phyloP scores from a whole-genome alignment of 129 eudicot genomes.

The Saposhnikovia divaricata region DNA sequence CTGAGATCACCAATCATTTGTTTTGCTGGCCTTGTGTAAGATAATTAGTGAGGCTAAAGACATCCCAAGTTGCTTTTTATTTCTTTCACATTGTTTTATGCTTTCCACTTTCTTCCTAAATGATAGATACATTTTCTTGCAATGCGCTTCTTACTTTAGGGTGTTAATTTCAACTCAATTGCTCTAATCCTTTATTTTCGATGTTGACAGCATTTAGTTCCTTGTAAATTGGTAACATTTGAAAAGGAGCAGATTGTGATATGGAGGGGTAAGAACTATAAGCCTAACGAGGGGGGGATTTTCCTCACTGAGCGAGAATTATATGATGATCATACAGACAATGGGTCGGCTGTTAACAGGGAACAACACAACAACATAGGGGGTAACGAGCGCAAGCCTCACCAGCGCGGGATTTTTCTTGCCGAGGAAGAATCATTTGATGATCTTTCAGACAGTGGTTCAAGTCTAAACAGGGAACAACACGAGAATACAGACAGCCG shows the following conservation, averaged over 20 bases:
- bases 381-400: slow-evolving; percentile 43
- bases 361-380: slow-evolving; percentile 26
- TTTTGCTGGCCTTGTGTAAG: neutral
- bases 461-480: neutral
- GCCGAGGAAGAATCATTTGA: slow-evolving; percentile 42
- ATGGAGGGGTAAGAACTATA: slow-evolving; percentile 69
- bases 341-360: slow-evolving; percentile 13
- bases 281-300: slow-evolving; percentile 53
- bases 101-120: neutral
- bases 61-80: neutral
- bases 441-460: slow-evolving; percentile 18
- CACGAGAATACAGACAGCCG: slow-evolving; percentile 17
- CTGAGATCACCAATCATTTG: too few relatives aligned
- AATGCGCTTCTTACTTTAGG: neutral
- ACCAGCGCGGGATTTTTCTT: slow-evolving; percentile 47
- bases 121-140: neutral
- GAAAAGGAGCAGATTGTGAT: slow-evolving; percentile 88
- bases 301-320: slow-evolving; percentile 49
- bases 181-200: neutral
- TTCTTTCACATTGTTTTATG: neutral
- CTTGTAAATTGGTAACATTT: slow-evolving; percentile 78
- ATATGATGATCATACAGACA: slow-evolving; percentile 30
- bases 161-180: neutral
- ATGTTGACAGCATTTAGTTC: slow-evolving; percentile 68
- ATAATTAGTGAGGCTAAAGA: neutral